Base-by-base conservation (phyloP, 169 alveolate species). In the Besnoitia besnoiti region DNA sequence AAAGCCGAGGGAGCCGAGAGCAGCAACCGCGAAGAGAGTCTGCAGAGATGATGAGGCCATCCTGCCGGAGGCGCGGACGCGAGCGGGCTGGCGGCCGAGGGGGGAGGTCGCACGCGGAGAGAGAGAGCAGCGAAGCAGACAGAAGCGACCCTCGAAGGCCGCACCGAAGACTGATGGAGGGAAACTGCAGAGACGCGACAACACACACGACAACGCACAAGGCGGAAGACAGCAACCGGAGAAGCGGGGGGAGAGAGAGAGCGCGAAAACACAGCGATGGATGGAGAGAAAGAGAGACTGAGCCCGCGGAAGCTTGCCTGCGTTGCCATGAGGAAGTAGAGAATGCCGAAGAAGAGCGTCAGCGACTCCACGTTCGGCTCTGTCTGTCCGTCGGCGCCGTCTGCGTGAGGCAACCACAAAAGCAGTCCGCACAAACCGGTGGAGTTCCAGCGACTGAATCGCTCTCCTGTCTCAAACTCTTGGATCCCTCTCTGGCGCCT, bases 261-360 rank as follows among this genome's bases (percentile, higher is more conserved):
- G 24, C 12, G 67, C 5, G 27, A 16, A n/a, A 16, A 55, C n/a
- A 55, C 30, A 19, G n/a, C 67, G 67, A 16, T 1, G 30, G n/a
- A 55, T 5, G 30, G 67, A 55, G 67, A 55, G 67, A 3, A 19
- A 3, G 7, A 55, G 30, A 5, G 67, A 55, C 33, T 1, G 24
- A 19, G 12, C 27, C 12, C n/a, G 1, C 67, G 59, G 21, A 85
- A 37, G 35, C 40, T 30, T 47, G 49, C 99, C 93, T 98, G 98
- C 24, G 99, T 97, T 35, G 99, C 98, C 97, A 97, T 96, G 90
- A 96, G 96, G 79, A 97, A 94, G 94, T 94, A 94, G 0, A 96
- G 94, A 42, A 90, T 61, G 33, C 94, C 89, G 93, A 96, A 96
- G 90, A 91, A 96, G n/a, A 85, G 40, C 39, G 93, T 67, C 39